Evolutionary conservation across 1,284 basidiomycete genomes (phyloP).

Genomic region (Stereum hirsutum): DNA sequence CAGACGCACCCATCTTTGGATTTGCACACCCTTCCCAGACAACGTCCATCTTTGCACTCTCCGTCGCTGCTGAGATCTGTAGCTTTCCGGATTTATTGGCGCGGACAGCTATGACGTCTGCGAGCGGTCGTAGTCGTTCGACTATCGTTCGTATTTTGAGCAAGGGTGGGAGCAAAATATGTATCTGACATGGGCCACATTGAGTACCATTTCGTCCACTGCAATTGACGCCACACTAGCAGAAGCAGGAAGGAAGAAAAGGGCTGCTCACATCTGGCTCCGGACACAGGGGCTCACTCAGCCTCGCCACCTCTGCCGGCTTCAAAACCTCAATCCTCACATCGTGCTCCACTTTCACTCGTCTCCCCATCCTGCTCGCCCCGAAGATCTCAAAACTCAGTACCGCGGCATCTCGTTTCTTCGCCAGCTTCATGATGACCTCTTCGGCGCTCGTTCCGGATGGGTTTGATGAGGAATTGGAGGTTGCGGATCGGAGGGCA

Average conservation of each 20-base stretch:
- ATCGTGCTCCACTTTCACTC: slow-evolving; percentile 58
- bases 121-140: slow-evolving; percentile 67
- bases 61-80: slow-evolving; percentile 62
- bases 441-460: slow-evolving; percentile 41
- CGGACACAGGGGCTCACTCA: slow-evolving; percentile 81
- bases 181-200: slow-evolving; percentile 40
- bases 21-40: slow-evolving; percentile 72
- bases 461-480: too few species aligned
- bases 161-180: slow-evolving; percentile 74
- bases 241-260: neutral
- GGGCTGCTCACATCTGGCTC: slow-evolving; percentile 68
- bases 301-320: slow-evolving; percentile 58
- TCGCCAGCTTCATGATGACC: slow-evolving; percentile 75
- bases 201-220: neutral
- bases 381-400: slow-evolving; percentile 67
- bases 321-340: slow-evolving; percentile 73
- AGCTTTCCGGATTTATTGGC: slow-evolving; percentile 59
- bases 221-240: neutral
- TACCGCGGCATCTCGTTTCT: slow-evolving; percentile 70
- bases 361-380: slow-evolving; percentile 42
- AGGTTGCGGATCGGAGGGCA: slow-evolving; percentile 56
- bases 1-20: slow-evolving; percentile 50
- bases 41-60: slow-evolving; percentile 68
- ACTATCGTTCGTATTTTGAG: slow-evolving; percentile 73
- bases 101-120: slow-evolving; percentile 64